A percentile compares a stretch with the other conserved stretches of the same genome.
phyloP scores from a whole-genome alignment of 176 grass and related monocot species.

The Oryza rufipogon region DNA sequence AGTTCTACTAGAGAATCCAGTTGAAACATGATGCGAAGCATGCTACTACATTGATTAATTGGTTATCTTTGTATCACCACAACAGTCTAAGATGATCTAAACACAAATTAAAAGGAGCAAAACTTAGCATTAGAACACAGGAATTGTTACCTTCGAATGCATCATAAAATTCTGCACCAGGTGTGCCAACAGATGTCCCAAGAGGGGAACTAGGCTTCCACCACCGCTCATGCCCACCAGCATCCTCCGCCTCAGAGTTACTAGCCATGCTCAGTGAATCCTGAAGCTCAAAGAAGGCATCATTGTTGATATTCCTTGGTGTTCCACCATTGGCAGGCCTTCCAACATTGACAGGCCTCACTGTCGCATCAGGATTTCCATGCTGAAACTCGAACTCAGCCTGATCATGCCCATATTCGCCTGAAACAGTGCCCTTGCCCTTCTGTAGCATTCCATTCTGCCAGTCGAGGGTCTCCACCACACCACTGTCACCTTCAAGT shows the following conservation, averaged over 20 bases:
- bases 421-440: conserved; percentile 25
- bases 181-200: conserved; percentile 43
- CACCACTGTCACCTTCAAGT: not conserved
- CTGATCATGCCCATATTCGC: conserved; percentile 29
- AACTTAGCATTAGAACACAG: not conserved
- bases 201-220: conserved; percentile 55
- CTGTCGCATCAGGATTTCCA: conserved; percentile 27
- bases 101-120: not conserved
- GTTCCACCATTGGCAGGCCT: conserved; percentile 27
- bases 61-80: not conserved
- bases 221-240: conserved; percentile 40
- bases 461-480: conserved; percentile 15
- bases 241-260: conserved; percentile 64
- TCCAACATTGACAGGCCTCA: conserved; percentile 41
- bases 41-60: not conserved
- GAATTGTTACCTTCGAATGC: conserved; percentile 81
- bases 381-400: conserved; percentile 46
- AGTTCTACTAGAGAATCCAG: not conserved
- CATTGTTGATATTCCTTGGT: conserved; percentile 45
- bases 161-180: conserved; percentile 78
- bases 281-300: conserved; percentile 71
- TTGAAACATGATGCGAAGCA: not conserved
- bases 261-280: conserved; percentile 65
- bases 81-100: conserved; percentile 7
- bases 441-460: conserved; percentile 30